Evolutionary conservation across 768 basidiomycete species (phyloP).

Genomic region (Boletus eberwhitei): DNA sequence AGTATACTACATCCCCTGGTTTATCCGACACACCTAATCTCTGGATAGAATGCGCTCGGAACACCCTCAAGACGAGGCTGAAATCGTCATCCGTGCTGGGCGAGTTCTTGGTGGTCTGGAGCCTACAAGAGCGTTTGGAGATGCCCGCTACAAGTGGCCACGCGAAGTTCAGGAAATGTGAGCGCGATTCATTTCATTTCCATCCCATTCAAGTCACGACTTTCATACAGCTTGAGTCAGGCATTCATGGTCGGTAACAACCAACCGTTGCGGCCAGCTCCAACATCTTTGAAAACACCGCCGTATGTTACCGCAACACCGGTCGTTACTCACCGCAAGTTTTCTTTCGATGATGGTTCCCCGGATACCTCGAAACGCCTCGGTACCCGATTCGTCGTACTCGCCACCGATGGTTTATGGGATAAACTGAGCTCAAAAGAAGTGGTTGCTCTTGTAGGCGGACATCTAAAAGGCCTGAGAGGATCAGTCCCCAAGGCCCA

Average conservation of each 20-base stretch:
- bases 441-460: slow-evolving; percentile 82
- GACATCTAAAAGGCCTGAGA: slow-evolving; percentile 69
- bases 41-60: slow-evolving; percentile 66
- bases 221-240: slow-evolving; percentile 47
- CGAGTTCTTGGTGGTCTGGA: slow-evolving; percentile 87
- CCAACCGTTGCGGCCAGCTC: slow-evolving; percentile 55
- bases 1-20: slow-evolving; percentile 7
- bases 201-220: not conserved
- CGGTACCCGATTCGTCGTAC: slow-evolving; percentile 68
- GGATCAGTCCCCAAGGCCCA: slow-evolving; percentile 59
- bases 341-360: slow-evolving; percentile 44
- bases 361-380: slow-evolving; percentile 17
- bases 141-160: slow-evolving; percentile 88
- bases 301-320: slow-evolving; percentile 90
- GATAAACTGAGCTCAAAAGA: slow-evolving; percentile 76
- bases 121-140: slow-evolving; percentile 83
- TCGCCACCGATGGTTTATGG: slow-evolving; percentile 88
- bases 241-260: slow-evolving; percentile 67
- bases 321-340: slow-evolving; percentile 74
- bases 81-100: slow-evolving; percentile 71
- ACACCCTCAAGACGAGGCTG: slow-evolving; percentile 74
- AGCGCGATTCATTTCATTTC: slow-evolving; percentile 22
- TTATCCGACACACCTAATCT: not conserved
- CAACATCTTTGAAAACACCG: slow-evolving; percentile 71
- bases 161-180: slow-evolving; percentile 69